A percentile compares a stretch with the other conserved stretches of the same genome.
Conservation (phyloP, 2,329 filamentous ascomycete species). For the Claviceps humidiphila region DNA sequence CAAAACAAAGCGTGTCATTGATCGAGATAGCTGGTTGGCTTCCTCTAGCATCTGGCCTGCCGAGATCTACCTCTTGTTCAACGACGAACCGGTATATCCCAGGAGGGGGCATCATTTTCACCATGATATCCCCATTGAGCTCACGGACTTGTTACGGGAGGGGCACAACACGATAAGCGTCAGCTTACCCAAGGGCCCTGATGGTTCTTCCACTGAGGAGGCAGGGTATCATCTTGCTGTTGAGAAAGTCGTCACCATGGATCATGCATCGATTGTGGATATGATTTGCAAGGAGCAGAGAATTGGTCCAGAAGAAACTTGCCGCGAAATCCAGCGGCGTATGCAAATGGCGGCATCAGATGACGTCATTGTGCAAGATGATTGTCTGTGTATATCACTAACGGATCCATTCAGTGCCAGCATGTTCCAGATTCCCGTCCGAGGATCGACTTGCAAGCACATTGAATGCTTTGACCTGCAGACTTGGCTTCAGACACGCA, state of each 20-base stretch:
- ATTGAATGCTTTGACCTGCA: constrained; percentile 83
- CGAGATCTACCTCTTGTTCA: constrained; percentile 55
- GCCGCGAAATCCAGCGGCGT: constrained; percentile 41
- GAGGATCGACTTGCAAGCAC: constrained; percentile 58
- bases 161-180: constrained; percentile 53
- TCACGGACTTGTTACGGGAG: constrained; percentile 44
- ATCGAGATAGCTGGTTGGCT: constrained; percentile 40
- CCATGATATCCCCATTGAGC: constrained; percentile 62
- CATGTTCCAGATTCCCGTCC: constrained; percentile 59
- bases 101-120: constrained; percentile 60
- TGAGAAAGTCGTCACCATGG: constrained; percentile 50
- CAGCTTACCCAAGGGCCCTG: constrained; percentile 20
- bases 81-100: constrained; percentile 41
- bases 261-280: constrained; percentile 29
- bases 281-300: constrained; percentile 23
- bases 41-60: constrained; percentile 59
- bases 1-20: constrained; percentile 24
- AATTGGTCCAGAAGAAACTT: constrained; percentile 34
- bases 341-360: constrained; percentile 32
- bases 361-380: constrained; percentile 45
- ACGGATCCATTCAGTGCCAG: constrained; percentile 52
- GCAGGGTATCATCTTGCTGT: constrained; percentile 48
- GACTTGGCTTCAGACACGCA: constrained; percentile 61
- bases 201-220: constrained; percentile 14
- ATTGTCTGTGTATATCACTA: constrained; percentile 44